Percentiles rank a stretch among this genome's conserved stretches.
Evolutionary conservation across 1,284 basidiomycete species (phyloP).

Genomic region (Papiliotrema fonsecae): DNA sequence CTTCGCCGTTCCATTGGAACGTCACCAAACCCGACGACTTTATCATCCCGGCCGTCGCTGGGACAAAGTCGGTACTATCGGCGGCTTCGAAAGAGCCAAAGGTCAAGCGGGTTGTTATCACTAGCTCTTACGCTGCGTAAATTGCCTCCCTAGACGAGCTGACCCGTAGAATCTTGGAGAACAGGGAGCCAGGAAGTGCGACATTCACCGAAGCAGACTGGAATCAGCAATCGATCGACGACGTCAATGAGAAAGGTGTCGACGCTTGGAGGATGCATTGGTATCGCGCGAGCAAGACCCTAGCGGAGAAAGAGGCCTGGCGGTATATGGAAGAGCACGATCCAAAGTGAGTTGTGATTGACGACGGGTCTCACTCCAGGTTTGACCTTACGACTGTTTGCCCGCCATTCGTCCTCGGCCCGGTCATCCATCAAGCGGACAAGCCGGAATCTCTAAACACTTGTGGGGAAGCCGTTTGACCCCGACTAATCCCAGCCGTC

Average conservation of each 20-base stretch:
- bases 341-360: constrained; percentile 8
- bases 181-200: constrained; percentile 16
- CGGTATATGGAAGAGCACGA: constrained; percentile 35
- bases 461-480: constrained; percentile 8
- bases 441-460: constrained; percentile 19
- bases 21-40: constrained; percentile 33
- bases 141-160: neutral
- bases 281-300: constrained; percentile 43
- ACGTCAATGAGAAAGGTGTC: constrained; percentile 25
- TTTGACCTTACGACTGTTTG: constrained; percentile 24
- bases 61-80: constrained; percentile 43
- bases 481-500: constrained; percentile 10
- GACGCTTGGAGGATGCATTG: constrained; percentile 25
- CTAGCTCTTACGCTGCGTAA: constrained; percentile 45
- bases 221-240: constrained; percentile 22
- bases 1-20: constrained; percentile 31
- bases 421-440: constrained; percentile 21
- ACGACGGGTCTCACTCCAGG: constrained; percentile 7
- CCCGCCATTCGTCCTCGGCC: constrained; percentile 25
- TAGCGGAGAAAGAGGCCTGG: constrained; percentile 44
- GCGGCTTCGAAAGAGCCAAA: constrained; percentile 27
- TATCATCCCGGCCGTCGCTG: constrained; percentile 50
- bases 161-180: constrained; percentile 16
- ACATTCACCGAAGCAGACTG: constrained; percentile 27
- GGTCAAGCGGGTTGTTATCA: constrained; percentile 48